phyloP scores from a whole-genome alignment of 257 asterid genomes.

The Osmanthus fragrans region DNA sequence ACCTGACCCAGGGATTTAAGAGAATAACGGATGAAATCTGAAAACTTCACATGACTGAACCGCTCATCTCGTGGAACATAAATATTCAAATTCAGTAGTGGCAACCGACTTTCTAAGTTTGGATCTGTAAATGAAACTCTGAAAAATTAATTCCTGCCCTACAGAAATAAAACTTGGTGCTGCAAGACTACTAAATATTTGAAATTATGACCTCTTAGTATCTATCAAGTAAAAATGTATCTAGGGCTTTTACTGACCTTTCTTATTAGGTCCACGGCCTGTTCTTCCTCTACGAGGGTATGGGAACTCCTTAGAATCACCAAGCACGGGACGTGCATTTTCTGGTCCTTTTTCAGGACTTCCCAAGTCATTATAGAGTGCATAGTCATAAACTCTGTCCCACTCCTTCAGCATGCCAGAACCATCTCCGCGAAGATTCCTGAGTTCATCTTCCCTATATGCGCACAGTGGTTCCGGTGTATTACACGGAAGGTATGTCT shows the following conservation, averaged over 20 bases:
- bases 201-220: background rate
- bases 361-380: constrained; percentile 46
- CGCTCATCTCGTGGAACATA: constrained; percentile 73
- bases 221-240: background rate
- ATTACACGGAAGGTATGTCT: constrained; percentile 39
- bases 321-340: background rate
- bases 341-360: constrained; percentile 38
- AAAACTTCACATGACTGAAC: constrained; percentile 58
- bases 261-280: background rate
- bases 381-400: constrained; percentile 62
- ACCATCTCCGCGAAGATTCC: constrained; percentile 43
- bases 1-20: constrained; percentile 55
- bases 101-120: constrained; percentile 49
- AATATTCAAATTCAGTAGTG: constrained; percentile 49
- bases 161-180: background rate
- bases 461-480: constrained; percentile 42
- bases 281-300: constrained; percentile 5
- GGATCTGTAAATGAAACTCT: constrained; percentile 38
- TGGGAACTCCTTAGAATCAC: background rate
- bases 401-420: constrained; percentile 45
- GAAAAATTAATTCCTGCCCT: background rate
- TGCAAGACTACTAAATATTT: background rate
- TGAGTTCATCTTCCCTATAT: constrained; percentile 45
- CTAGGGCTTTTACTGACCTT: background rate
- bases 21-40: constrained; percentile 56